Evolutionary conservation across 2,329 filamentous ascomycete genomes (phyloP).

Genomic region (Pseudocercospora fuligena): DNA sequence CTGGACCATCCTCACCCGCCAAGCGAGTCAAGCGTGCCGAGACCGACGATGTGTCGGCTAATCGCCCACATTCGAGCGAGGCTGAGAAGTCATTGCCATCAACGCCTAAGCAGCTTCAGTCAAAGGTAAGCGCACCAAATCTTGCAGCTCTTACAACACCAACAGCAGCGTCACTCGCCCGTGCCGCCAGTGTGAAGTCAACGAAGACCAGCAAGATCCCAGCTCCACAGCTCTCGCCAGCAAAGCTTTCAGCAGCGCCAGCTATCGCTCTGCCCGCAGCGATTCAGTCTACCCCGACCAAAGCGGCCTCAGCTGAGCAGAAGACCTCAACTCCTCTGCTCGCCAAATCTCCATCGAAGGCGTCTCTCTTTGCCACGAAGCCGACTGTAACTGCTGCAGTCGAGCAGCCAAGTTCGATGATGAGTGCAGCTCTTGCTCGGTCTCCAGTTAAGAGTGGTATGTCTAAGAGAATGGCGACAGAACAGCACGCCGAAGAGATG

Average conservation of each 20-base stretch:
- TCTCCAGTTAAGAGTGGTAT: conserved; percentile 32
- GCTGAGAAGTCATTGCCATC: conserved; percentile 48
- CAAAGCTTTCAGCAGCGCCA: conserved; percentile 25
- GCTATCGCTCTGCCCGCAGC: conserved; percentile 4
- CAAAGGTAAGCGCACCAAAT: conserved; percentile 53
- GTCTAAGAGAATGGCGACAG: conserved; percentile 13
- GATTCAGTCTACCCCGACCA: not conserved
- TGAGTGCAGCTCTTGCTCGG: conserved; percentile 35
- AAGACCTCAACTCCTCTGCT: conserved; percentile 32
- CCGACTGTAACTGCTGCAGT: conserved; percentile 1
- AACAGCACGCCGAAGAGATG: conserved; percentile 2
- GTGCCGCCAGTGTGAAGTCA: conserved; percentile 59
- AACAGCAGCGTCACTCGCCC: conserved; percentile 74
- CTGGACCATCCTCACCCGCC: conserved; percentile 52
- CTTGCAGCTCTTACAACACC: conserved; percentile 71
- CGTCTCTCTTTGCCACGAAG: conserved; percentile 27
- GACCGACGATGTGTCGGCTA: conserved; percentile 71
- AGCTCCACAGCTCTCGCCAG: conserved; percentile 33
- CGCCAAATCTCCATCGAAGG: conserved; percentile 38
- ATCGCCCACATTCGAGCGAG: conserved; percentile 60
- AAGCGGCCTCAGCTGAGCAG: conserved; percentile 16
- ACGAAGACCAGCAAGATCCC: conserved; percentile 44
- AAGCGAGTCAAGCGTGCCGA: conserved; percentile 67
- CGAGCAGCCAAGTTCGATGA: conserved; percentile 25
- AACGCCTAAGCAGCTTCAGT: conserved; percentile 49